Conservation (phyloP, 2,329 filamentous ascomycete genomes). For the Beauveria rudraprayagi region DNA sequence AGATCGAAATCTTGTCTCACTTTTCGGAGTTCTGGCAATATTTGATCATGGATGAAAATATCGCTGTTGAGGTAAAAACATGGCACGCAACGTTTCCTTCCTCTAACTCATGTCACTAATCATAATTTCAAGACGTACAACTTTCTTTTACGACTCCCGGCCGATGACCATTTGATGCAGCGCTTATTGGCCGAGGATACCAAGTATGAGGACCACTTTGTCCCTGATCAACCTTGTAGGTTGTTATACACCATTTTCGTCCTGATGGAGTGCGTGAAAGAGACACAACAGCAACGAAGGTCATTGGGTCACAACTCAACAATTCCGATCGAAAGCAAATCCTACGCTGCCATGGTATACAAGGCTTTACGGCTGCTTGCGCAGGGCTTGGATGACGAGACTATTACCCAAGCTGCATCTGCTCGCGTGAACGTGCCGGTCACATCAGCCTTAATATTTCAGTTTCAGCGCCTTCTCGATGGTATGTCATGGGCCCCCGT, state of each 20-base stretch:
- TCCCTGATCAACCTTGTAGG: slow-evolving; percentile 60
- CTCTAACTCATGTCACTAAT: slow-evolving; percentile 16
- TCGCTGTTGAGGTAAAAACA: slow-evolving; percentile 55
- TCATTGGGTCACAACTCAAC: slow-evolving; percentile 1
- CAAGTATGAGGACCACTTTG: slow-evolving; percentile 57
- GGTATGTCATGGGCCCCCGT: neutral
- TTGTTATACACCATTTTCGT: slow-evolving; percentile 65
- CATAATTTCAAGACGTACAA: slow-evolving; percentile 49
- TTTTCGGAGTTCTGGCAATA: slow-evolving; percentile 80
- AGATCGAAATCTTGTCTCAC: slow-evolving; percentile 71
- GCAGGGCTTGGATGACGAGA: neutral
- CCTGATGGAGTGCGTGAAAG: slow-evolving; percentile 53
- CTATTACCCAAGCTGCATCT: neutral
- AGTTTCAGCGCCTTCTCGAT: slow-evolving; percentile 3
- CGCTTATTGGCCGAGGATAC: slow-evolving; percentile 46
- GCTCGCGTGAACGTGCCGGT: neutral
- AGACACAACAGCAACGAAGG: slow-evolving; percentile 12
- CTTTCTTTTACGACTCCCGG: slow-evolving; percentile 63
- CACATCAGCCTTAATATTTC: neutral
- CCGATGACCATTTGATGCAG: slow-evolving; percentile 53
- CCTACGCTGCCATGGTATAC: neutral
- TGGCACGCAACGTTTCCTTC: neutral
- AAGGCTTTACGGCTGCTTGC: neutral
- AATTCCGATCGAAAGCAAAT: neutral
- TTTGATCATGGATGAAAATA: slow-evolving; percentile 61